Base-by-base conservation (phyloP, 352 stramenopile species). In the Globisporangium takayamanum region DNA sequence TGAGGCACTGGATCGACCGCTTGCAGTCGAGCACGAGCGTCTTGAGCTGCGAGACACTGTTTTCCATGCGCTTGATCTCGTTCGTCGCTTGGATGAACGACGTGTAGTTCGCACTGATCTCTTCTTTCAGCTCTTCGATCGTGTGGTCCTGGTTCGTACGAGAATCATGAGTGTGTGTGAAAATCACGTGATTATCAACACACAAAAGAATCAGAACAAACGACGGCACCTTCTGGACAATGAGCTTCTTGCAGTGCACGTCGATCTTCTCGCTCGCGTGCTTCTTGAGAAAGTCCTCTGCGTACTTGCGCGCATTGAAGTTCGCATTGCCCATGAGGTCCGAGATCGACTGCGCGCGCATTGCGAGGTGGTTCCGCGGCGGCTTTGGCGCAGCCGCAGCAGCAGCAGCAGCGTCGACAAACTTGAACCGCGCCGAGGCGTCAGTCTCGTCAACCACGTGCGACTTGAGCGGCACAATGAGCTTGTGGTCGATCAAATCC, bases 61-160 rank as follows among this genome's bases (percentile, higher is more conserved):
- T 92, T 47, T 94, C 84, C 78, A 94, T 92, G 7, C 66, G 84
- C 60, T 89, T 89, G 50, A 89, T 92, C 63, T 94, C 81, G 3
- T 71, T 63, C 8, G 80, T 76, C 10, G 81, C 80, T 5, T 67
- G 70, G 30, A 94, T 89, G 59, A 94, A 94, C 11, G 84, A 87
- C 16, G 73, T 80, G 66, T 94, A 92, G 60, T 89, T 92, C 14
- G 72, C 74, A 41, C 80, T 89, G 56, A 94, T 94, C 52, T 92
- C 81, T 42, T 88, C 70, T 53, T 94, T 92, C 33, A 94, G 64
- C 33, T 88, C 81, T 18, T 92, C 79, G 42, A 90, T 91, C n/a
- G 81, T 92, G 56, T 84, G 79, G 45, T 94, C 80, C 76, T 89
- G 57, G 59, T 22, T 12, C 2, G 5, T 14, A 30, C 2, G 26